A percentile compares a stretch with the other conserved stretches of the same genome.
Evolutionary conservation across 345 rosid genomes (phyloP).

Genomic region (Draba incana): DNA sequence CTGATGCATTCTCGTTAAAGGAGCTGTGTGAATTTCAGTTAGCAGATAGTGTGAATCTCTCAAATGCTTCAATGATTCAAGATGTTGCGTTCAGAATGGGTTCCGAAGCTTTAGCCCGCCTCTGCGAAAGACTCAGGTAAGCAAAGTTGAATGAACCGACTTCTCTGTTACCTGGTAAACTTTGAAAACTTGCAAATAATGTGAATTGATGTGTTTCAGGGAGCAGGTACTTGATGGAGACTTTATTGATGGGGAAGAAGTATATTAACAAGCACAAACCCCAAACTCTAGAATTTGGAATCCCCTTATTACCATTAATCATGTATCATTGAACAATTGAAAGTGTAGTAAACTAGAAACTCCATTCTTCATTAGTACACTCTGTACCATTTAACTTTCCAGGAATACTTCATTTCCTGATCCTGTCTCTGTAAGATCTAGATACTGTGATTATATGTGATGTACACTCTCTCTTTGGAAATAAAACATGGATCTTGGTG

Average conservation of each 20-base stretch:
- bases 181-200: not conserved
- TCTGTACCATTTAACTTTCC: constrained; percentile 26
- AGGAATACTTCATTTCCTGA: constrained; percentile 19
- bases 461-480: constrained; percentile 7
- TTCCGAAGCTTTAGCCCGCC: constrained; percentile 90
- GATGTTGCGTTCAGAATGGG: constrained; percentile 86
- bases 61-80: constrained; percentile 76
- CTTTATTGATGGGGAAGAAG: constrained; percentile 48
- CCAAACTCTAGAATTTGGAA: constrained; percentile 9
- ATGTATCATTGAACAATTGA: constrained; percentile 5
- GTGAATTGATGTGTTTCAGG: constrained; percentile 51
- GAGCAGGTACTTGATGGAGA: constrained; percentile 63
- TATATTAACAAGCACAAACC: constrained; percentile 24
- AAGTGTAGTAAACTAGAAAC: constrained; percentile 29
- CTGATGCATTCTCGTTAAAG: constrained; percentile 93
- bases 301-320: constrained; percentile 8
- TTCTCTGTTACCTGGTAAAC: not conserved
- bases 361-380: constrained; percentile 25
- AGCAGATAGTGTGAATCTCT: constrained; percentile 69
- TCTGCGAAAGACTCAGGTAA: constrained; percentile 88
- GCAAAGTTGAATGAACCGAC: not conserved
- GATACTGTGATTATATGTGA: constrained; percentile 18
- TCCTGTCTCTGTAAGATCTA: constrained; percentile 23
- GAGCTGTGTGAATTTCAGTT: constrained; percentile 91
- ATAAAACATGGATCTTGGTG: constrained; percentile 18